Percentiles rank a stretch among this genome's conserved stretches.
These are phyloP conservation scores for Aureobasidium melanogenum DNA, from an alignment of 2,329 filamentous ascomycete species.

Conservation along the genomic window DNA sequence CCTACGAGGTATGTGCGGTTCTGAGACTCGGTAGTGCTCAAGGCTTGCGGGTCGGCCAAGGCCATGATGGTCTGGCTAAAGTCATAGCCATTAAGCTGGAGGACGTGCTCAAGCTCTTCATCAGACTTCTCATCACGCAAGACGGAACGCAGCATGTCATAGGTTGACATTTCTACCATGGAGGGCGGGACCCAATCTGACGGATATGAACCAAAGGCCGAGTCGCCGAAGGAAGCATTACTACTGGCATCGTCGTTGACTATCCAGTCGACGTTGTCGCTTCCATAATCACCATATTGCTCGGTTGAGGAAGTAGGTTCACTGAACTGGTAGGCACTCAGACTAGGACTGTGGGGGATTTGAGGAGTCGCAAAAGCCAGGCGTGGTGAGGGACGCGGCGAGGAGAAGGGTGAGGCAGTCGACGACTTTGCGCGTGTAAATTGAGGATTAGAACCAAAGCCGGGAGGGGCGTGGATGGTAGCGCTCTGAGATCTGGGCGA, in stretches of 20 bases:
- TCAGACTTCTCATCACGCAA: conserved; percentile 81
- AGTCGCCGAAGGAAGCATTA: conserved; percentile 66
- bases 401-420: conserved; percentile 82
- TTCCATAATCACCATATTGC: conserved; percentile 82
- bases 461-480: conserved; percentile 75
- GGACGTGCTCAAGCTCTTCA: conserved; percentile 86
- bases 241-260: conserved; percentile 75
- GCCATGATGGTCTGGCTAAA: conserved; percentile 83
- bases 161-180: conserved; percentile 88
- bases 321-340: conserved; percentile 94
- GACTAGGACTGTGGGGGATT: conserved; percentile 86
- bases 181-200: conserved; percentile 65
- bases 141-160: conserved; percentile 94
- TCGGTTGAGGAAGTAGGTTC: conserved; percentile 74
- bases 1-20: conserved; percentile 66
- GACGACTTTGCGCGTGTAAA: conserved; percentile 69
- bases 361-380: conserved; percentile 80
- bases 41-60: conserved; percentile 36
- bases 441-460: conserved; percentile 61
- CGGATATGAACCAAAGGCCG: conserved; percentile 50
- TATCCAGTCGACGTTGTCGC: conserved; percentile 94
- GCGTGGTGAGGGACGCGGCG: conserved; percentile 83
- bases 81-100: conserved; percentile 85
- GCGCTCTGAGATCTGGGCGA: conserved; percentile 70
- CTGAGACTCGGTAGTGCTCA: conserved; percentile 43